These are phyloP conservation scores for Ophiostoma montium DNA, from an alignment of 2,329 filamentous ascomycete species.

Conservation along the genomic window DNA sequence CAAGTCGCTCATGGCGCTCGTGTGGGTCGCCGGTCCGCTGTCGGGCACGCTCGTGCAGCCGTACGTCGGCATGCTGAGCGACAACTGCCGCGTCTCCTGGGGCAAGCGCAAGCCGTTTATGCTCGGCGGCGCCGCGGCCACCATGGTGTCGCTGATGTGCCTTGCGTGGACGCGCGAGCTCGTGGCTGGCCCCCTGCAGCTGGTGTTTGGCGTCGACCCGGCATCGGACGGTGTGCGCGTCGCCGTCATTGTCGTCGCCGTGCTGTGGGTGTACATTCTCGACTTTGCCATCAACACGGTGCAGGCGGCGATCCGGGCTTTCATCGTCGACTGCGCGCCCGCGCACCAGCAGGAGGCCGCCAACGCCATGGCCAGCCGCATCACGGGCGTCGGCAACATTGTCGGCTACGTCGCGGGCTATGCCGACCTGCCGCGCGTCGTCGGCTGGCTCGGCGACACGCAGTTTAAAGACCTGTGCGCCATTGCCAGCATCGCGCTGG, in stretches of 20 bases:
- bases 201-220: conserved; percentile 54
- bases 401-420: conserved; percentile 81
- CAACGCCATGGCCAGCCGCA: conserved; percentile 85
- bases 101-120: conserved; percentile 75
- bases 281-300: conserved; percentile 96
- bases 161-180: conserved; percentile 64
- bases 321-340: conserved; percentile 86
- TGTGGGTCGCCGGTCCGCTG: conserved; percentile 73
- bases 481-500: conserved; percentile 64
- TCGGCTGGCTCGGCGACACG: conserved; percentile 71
- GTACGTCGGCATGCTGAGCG: conserved; percentile 68
- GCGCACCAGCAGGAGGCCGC: conserved; percentile 86
- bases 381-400: conserved; percentile 81
- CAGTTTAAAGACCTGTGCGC: conserved; percentile 90
- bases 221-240: conserved; percentile 50
- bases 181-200: conserved; percentile 47
- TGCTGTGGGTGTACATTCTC: conserved; percentile 75
- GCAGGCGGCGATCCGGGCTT: conserved; percentile 80
- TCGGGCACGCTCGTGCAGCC: conserved; percentile 70
- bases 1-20: conserved; percentile 69
- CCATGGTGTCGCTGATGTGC: conserved; percentile 51
- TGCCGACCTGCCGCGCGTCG: conserved; percentile 52
- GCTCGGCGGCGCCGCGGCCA: conserved; percentile 53
- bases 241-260: conserved; percentile 61
- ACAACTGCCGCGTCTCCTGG: conserved; percentile 60